Evolutionary conservation across 208 protist species (phyloP), one percentile per base, ranked within the genome.

Genomic region (Herpetomonas samuelpessoai): DNA sequence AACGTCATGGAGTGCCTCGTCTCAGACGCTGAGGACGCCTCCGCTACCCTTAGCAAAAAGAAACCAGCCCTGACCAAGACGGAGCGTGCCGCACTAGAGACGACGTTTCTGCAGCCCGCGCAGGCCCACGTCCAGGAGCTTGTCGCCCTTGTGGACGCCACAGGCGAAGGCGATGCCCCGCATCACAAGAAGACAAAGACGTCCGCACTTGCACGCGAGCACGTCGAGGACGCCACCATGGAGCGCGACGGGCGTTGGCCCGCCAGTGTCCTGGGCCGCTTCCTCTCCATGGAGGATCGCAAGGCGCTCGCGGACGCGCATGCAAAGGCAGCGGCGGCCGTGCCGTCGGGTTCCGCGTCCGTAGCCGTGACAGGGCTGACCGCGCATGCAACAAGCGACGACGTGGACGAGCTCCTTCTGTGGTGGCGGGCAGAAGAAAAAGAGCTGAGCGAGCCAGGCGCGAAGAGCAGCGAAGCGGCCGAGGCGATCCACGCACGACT

Each of bases 401-500:
- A 41, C 35, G 35, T 41, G 35, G 35, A 41, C 35, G 35, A 41
- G 14, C 35, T 41, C 35, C 35, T 41, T 6, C 14, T 41, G 35
- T 41, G 35, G 35, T 41, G 35, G 35, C 35, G 35, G 9, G 35
- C 35, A 6, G 35, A 41, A 14, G 35, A 41, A 14, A 41, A 41
- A 14, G 24, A 25, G 10, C 7, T 2, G 18, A 25, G 47, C 2
- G 47, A 28, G 35, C 30, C 49, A 65, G 49, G 53, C 46, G 6
- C 21, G 49, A 16, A 26, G 25, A 9, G 24, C 50, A 29, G 46
- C 21, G 3, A 18, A 30, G 3, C 57, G 57, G 18, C 27, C 14
- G 50, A 27, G 26, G 59, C 61, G 35, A 53, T 62, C 21, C 50
- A 31, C 31, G 53, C 48, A 27, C 62, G 62, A 48, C 54, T 74